Evolutionary conservation across 2,329 filamentous ascomycete genomes (phyloP).

Genomic region (Anisogramma anomala): DNA sequence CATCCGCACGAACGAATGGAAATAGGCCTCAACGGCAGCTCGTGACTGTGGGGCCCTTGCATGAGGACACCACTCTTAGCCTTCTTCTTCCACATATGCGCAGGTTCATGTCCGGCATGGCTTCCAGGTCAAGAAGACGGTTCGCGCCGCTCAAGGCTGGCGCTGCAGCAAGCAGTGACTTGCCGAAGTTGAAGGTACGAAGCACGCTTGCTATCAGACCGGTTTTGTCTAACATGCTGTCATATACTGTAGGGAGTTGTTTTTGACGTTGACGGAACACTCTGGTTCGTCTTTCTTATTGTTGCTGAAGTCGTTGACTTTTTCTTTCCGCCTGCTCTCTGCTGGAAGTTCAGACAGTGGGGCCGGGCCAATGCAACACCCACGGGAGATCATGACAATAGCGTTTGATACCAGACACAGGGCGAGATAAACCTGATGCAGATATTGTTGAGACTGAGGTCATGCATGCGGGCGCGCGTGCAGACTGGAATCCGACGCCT

Average conservation of each 20-base stretch:
- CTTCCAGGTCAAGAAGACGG: conserved; percentile 28
- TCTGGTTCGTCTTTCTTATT: conserved; percentile 62
- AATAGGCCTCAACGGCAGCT: background rate
- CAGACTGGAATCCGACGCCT: too few relatives aligned
- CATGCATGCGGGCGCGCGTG: too few relatives aligned
- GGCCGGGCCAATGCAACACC: too few relatives aligned
- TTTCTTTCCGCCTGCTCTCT: background rate
- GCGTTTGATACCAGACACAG: too few relatives aligned
- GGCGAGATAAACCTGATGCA: too few relatives aligned
- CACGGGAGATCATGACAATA: too few relatives aligned
- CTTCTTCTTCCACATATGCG: too few relatives aligned
- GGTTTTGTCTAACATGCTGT: conserved; percentile 2
- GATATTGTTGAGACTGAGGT: too few relatives aligned
- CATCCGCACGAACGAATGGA: conserved; percentile 1
- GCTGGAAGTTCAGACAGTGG: background rate
- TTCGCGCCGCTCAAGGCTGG: conserved; percentile 45
- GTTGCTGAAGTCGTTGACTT: conserved; percentile 4
- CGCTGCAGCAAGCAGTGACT: conserved; percentile 20
- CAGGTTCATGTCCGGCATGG: conserved; percentile 32
- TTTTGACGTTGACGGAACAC: conserved; percentile 91
- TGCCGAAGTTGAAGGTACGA: conserved; percentile 30
- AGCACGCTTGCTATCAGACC: background rate
- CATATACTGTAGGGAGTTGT: conserved; percentile 48
- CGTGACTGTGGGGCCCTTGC: background rate
- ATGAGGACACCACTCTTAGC: background rate